phyloP scores from a whole-genome alignment of 2,329 filamentous ascomycete species.

The Atkinsonella hypoxylon region DNA sequence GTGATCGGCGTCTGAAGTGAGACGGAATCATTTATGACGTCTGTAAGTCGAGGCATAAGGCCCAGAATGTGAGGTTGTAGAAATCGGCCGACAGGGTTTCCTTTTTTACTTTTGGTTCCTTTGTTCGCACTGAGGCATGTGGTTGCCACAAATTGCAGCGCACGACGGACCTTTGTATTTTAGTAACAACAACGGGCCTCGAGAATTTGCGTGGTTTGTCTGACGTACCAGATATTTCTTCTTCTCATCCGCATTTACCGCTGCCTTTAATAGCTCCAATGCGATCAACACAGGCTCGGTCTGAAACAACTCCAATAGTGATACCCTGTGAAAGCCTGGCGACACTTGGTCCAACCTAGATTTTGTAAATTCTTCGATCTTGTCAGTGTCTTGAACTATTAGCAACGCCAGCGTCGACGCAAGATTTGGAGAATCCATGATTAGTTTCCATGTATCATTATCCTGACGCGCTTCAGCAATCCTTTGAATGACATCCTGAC shows the following conservation, averaged over 20 bases:
- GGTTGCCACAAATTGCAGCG: slow-evolving; percentile 33
- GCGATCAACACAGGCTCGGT: slow-evolving; percentile 65
- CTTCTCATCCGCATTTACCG: slow-evolving; percentile 54
- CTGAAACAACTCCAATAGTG: slow-evolving; percentile 57
- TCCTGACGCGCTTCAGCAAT: slow-evolving; percentile 71
- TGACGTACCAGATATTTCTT: slow-evolving; percentile 43
- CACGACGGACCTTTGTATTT: slow-evolving; percentile 31
- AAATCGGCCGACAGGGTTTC: slow-evolving; percentile 57
- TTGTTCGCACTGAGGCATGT: slow-evolving; percentile 28
- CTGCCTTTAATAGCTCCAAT: slow-evolving; percentile 70
- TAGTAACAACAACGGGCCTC: neutral
- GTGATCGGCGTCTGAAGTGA: slow-evolving; percentile 39
- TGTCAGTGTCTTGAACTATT: slow-evolving; percentile 41
- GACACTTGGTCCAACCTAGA: slow-evolving; percentile 57
- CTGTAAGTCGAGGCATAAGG: slow-evolving; percentile 72
- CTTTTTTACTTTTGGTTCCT: slow-evolving; percentile 34
- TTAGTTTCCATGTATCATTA: slow-evolving; percentile 43
- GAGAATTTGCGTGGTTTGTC: too few relatives aligned
- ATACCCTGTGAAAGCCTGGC: slow-evolving; percentile 53
- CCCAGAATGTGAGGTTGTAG: slow-evolving; percentile 76
- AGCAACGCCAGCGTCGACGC: slow-evolving; percentile 47
- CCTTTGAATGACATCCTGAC: slow-evolving; percentile 64
- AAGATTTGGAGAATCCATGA: slow-evolving; percentile 45
- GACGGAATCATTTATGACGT: slow-evolving; percentile 58
- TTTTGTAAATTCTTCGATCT: slow-evolving; percentile 55